Conservation (phyloP, 208 protist genomes). For the Acanthamoeba castellanii region DNA sequence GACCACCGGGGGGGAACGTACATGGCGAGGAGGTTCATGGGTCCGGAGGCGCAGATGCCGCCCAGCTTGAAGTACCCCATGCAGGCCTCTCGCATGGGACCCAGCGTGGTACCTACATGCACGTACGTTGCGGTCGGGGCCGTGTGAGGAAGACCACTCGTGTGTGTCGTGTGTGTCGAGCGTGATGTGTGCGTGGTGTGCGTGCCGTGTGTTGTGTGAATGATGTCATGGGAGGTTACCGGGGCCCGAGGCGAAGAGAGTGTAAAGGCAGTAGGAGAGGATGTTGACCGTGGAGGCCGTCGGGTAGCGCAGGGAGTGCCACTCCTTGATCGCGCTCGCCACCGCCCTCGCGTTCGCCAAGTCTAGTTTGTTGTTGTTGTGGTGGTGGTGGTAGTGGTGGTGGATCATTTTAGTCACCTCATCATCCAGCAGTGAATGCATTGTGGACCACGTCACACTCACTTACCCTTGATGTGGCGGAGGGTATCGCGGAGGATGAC, state of each 20-base stretch:
- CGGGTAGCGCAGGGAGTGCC: slow-evolving; percentile 87
- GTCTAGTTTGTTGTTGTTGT: slow-evolving; percentile 86
- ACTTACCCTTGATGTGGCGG: slow-evolving; percentile 6
- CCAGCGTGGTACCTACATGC: slow-evolving; percentile 70
- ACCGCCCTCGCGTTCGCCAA: slow-evolving; percentile 89
- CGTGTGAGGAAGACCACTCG: background rate
- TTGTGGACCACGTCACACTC: background rate
- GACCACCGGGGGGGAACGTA: background rate
- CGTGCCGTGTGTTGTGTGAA: background rate
- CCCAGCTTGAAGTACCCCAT: slow-evolving; percentile 94
- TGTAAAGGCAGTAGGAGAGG: slow-evolving; percentile 94
- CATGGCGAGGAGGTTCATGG: slow-evolving; percentile 90
- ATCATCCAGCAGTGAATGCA: no score
- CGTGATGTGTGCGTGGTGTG: no score
- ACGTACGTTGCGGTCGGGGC: no score
- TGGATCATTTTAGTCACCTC: no score
- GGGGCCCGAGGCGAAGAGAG: slow-evolving; percentile 87
- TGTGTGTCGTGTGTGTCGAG: background rate
- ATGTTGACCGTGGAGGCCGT: slow-evolving; percentile 93
- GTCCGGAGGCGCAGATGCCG: slow-evolving; percentile 91
- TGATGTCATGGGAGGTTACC: background rate
- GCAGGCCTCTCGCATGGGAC: slow-evolving; percentile 91
- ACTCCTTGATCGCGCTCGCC: slow-evolving; percentile 79
- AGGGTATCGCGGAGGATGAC: slow-evolving; percentile 81
- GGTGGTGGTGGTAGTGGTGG: slow-evolving; percentile 10